Base-by-base conservation (phyloP, 257 asterid species). In the Phtheirospermum japonicum region DNA sequence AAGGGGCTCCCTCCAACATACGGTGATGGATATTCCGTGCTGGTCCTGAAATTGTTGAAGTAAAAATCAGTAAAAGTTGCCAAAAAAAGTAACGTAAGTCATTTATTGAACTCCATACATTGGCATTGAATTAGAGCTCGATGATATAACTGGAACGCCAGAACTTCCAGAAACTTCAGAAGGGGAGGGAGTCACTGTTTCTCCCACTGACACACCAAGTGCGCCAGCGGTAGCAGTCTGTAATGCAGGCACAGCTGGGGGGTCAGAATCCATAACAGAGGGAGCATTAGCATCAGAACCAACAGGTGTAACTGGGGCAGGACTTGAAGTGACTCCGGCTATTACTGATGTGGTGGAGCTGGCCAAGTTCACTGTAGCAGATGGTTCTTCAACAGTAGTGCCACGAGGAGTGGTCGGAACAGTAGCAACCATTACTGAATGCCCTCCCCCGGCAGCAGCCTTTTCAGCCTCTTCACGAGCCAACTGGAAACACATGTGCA, bases 401-500 rank as follows among this genome's bases (percentile, higher is more conserved):
- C 72, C 79, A 14, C 79, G 57, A 52, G 79, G 67, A 54, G 83
- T 20, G 50, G 83, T 61, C 16, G 82, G 73, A 56, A 67, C 67
- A 68, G 63, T 73, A 18, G 67, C 50, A 66, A 75, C 76, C 57
- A 61, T 65, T 65, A 79, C 84, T 0, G 82, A 26, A 20, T 57
- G 83, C 57, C 77, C 74, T 76, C 79, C 90, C 73, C 63, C 85
- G 30, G 81, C 66, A 64, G 85, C 82, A 42, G 71, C 83, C 53
- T 73, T 89, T 75, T 86, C 96, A 63, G 99, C 96, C 71, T 26
- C 80, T 71, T 89, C 99, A 66, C 99, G 96, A 58, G 96, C 96
- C 82, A 85, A 77, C 99, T 93, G 82, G 55, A 75, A 73, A 59
- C 74, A 76, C 48, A 45, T 54, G 46, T 5, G 62, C 33, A 71